A percentile compares a stretch with the other conserved stretches of the same genome.
Conservation (phyloP, 495 filamentous ascomycete genomes). For the Aeminium ludgeri region DNA sequence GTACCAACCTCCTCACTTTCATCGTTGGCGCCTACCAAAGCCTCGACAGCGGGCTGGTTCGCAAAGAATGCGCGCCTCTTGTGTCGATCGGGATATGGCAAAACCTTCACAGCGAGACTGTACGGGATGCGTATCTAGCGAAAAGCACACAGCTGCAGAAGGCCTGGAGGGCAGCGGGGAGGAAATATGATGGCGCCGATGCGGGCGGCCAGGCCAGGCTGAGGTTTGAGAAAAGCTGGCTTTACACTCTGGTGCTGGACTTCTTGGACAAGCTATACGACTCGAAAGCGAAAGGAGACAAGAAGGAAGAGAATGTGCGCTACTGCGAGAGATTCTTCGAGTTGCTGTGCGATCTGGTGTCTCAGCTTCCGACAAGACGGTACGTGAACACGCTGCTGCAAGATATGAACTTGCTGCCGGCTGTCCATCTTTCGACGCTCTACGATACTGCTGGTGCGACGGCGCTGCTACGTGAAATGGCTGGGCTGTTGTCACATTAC, state of each 20-base stretch:
- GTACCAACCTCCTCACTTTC: slow-evolving; percentile 68
- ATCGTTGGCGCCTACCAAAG: slow-evolving; percentile 87
- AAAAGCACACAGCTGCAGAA: slow-evolving; percentile 58
- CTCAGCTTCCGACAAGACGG: slow-evolving; percentile 82
- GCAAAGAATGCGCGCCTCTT: slow-evolving; percentile 89
- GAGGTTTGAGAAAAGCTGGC: slow-evolving; percentile 85
- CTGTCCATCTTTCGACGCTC: slow-evolving; percentile 62
- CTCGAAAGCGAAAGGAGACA: slow-evolving; percentile 22
- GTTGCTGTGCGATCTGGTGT: slow-evolving; percentile 75
- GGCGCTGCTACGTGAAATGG: slow-evolving; percentile 66
- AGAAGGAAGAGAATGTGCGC: slow-evolving; percentile 41
- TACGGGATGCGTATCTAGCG: slow-evolving; percentile 50
- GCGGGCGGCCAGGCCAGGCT: slow-evolving; percentile 60
- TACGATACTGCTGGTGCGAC: slow-evolving; percentile 53
- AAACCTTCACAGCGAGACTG: slow-evolving; percentile 57
- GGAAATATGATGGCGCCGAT: slow-evolving; percentile 77
- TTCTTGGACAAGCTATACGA: slow-evolving; percentile 62
- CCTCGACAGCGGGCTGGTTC: slow-evolving; percentile 70
- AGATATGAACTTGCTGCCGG: slow-evolving; percentile 73
- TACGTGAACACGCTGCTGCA: slow-evolving; percentile 86
- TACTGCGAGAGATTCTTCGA: slow-evolving; percentile 93
- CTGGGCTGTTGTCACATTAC: slow-evolving; percentile 65
- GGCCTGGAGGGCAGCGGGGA: slow-evolving; percentile 74
- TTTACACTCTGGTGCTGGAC: slow-evolving; percentile 71
- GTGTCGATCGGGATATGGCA: slow-evolving; percentile 95